Evolutionary conservation across 768 basidiomycete species (phyloP).

Genomic region (Pleurotus tuber-regium): DNA sequence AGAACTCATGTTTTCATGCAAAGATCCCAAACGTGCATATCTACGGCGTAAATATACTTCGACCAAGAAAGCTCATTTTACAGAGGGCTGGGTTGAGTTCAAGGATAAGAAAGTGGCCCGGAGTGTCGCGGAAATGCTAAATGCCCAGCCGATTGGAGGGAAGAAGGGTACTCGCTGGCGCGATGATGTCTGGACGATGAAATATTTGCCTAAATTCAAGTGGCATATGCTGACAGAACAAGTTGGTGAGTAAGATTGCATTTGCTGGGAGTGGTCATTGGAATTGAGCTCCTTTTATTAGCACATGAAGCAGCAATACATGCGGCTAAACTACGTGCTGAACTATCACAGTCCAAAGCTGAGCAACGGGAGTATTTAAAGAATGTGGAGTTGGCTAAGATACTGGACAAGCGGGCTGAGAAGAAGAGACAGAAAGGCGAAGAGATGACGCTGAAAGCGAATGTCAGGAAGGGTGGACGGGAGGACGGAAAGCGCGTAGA

Average conservation of each 20-base stretch:
- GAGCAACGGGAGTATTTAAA: conserved; percentile 93
- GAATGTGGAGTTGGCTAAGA: conserved; percentile 90
- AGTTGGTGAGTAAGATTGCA: conserved; percentile 68
- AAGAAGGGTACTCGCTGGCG: conserved; percentile 89
- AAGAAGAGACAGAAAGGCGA: conserved; percentile 60
- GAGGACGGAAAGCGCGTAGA: conserved; percentile 15
- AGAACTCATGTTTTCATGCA: not conserved
- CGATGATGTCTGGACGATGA: conserved; percentile 99
- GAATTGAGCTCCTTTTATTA: conserved; percentile 26
- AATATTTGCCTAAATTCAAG: conserved; percentile 95
- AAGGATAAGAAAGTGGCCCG: conserved; percentile 90
- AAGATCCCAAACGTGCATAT: conserved; percentile 88
- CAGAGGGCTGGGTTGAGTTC: conserved; percentile 99
- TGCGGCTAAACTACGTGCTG: conserved; percentile 84
- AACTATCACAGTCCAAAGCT: conserved; percentile 79
- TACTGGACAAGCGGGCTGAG: conserved; percentile 77
- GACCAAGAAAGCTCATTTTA: conserved; percentile 84
- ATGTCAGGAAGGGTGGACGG: conserved; percentile 32
- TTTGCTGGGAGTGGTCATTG: not conserved
- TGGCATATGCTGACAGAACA: conserved; percentile 99
- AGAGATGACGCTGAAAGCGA: conserved; percentile 40
- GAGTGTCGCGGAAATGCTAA: conserved; percentile 90
- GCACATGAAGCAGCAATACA: conserved; percentile 93
- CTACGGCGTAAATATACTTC: conserved; percentile 76
- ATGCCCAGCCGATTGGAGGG: conserved; percentile 92